Base-by-base conservation (phyloP, 306 rosid species). In the Carpinus fangiana region DNA sequence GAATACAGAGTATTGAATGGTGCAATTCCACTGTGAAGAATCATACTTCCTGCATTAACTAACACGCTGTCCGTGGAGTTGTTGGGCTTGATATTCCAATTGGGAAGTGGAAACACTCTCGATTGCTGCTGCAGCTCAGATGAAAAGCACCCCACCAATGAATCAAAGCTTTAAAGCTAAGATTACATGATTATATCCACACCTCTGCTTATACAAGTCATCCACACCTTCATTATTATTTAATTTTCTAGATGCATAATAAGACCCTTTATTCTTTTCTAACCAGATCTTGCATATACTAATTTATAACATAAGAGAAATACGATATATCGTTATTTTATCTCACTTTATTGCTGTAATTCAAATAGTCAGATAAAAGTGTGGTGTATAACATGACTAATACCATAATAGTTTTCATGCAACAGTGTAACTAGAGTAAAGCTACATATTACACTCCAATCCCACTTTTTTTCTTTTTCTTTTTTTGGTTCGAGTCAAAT, bases 91-190 rank as follows among this genome's bases (percentile, higher is more conserved):
- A 79, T 73, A 23, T 57, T 74, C 26, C 1, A 23, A 62, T 76
- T 57, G 76, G 50, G 67, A 75, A 75, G 75, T 81, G 59, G 66
- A 59, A 81, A 73, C 18, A 21, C 41, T 62, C 14, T 71, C 51
- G 71, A 70, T 82, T 54, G 80, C 70, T 73, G 18, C 64, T 6
- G 55, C 45, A 41, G 45, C 45, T 41, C 7, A 5, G 45, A 41
- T 41, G 7, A 41, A 38, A 60, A 76, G 72, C 70, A 52, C 72
- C 75, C 56, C 80, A 78, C 83, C 53, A 53, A 14, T 8, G 77
- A 57, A 31, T 34, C 26, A 69, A 78, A 76, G 70, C 93, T 89
- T 90, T 82, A 45, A 90, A 90, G 91, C 89, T 45, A 90, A 87
- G 93, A 51, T 85, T 86, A 70, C 88, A 79, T 87, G 77, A 88